Conservation (phyloP, 768 basidiomycete species). For the Suillus bovinus region DNA sequence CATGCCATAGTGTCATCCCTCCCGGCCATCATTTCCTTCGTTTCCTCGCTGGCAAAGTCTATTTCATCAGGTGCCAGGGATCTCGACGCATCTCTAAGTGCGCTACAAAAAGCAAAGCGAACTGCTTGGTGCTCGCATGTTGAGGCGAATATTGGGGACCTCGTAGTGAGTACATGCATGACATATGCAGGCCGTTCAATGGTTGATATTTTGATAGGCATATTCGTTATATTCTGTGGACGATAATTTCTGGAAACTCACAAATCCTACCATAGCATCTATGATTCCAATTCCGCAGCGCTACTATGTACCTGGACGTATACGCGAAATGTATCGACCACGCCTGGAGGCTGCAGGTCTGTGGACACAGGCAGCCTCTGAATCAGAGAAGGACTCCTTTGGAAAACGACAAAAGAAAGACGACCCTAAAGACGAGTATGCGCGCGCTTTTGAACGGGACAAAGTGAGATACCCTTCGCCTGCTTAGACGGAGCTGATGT, state of each 20-base stretch:
- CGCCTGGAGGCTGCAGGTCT: conserved; percentile 65
- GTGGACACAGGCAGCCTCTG: conserved; percentile 48
- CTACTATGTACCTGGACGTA: conserved; percentile 69
- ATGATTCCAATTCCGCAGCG: conserved; percentile 67
- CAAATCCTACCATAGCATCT: conserved; percentile 52
- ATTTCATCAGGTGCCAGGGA: conserved; percentile 35
- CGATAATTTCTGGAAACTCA: conserved; percentile 62
- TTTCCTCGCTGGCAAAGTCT: conserved; percentile 47
- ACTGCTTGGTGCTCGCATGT: conserved; percentile 67
- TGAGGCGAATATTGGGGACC: conserved; percentile 64
- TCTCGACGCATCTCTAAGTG: conserved; percentile 49
- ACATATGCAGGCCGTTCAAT: conserved; percentile 8
- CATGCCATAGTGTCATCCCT: conserved; percentile 51
- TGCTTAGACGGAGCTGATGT: neutral
- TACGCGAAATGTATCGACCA: conserved; percentile 55
- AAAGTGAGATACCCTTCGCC: conserved; percentile 39
- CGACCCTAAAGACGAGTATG: conserved; percentile 41
- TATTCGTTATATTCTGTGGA: conserved; percentile 56
- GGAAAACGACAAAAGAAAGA: conserved; percentile 31
- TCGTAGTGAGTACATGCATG: conserved; percentile 54
- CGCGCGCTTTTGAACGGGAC: conserved; percentile 61
- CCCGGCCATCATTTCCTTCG: conserved; percentile 64
- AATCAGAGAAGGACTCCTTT: conserved; percentile 44
- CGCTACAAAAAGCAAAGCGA: conserved; percentile 50
- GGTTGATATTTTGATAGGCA: conserved; percentile 47